phyloP scores from a whole-genome alignment of 2,329 filamentous ascomycete species.

The Colletotrichum siamense region DNA sequence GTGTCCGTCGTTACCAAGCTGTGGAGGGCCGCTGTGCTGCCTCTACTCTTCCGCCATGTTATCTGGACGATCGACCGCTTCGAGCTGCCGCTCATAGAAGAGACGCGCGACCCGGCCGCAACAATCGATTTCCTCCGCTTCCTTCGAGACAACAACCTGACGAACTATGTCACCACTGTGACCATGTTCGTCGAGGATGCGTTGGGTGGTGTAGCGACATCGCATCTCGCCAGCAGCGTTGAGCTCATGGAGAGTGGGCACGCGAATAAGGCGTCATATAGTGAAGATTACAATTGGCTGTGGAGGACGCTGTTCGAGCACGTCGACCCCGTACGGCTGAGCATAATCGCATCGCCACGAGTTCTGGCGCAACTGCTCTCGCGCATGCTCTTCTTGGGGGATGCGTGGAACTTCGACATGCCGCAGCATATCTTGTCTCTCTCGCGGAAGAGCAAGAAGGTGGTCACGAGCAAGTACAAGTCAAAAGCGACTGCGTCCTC shows the following conservation, averaged over 20 bases:
- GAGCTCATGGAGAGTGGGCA: slow-evolving; percentile 8
- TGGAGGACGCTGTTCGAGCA: slow-evolving; percentile 62
- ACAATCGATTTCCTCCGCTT: slow-evolving; percentile 45
- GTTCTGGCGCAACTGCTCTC: slow-evolving; percentile 67
- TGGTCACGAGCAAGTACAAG: not conserved
- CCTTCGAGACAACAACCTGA: slow-evolving; percentile 38
- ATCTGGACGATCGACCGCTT: slow-evolving; percentile 44
- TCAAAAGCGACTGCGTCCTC: not conserved
- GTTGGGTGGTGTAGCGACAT: not conserved
- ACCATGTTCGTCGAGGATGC: slow-evolving; percentile 41
- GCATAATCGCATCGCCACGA: slow-evolving; percentile 65
- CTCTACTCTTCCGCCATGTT: slow-evolving; percentile 63
- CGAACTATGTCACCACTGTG: slow-evolving; percentile 45
- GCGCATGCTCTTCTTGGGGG: slow-evolving; percentile 59
- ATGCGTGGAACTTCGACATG: slow-evolving; percentile 69
- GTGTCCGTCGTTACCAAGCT: slow-evolving; percentile 57
- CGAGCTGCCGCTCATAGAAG: slow-evolving; percentile 28
- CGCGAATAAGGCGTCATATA: slow-evolving; percentile 15
- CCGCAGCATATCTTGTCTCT: slow-evolving; percentile 65
- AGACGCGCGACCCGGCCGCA: slow-evolving; percentile 25
- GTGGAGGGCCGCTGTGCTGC: slow-evolving; percentile 58
- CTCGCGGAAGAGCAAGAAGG: slow-evolving; percentile 31
- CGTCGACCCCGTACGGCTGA: slow-evolving; percentile 59
- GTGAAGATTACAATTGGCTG: slow-evolving; percentile 45
- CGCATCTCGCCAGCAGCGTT: not conserved